These are phyloP conservation scores for Closterium sp. DNA, from an alignment of 139 green algal genomes.

Conservation along the genomic window DNA sequence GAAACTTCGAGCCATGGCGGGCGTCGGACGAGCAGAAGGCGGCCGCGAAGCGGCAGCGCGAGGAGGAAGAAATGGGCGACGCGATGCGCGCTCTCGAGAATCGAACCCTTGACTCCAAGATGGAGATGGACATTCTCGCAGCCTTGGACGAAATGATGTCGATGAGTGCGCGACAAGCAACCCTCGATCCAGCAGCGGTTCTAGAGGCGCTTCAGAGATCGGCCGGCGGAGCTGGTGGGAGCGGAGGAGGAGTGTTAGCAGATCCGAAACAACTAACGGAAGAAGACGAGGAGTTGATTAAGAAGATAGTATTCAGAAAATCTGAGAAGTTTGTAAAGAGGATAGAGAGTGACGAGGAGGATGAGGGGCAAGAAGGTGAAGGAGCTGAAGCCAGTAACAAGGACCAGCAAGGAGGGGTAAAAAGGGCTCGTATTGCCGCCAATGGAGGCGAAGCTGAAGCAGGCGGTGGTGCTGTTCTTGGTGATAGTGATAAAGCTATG, in stretches of 20 bases:
- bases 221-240: background rate
- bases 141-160: slow-evolving; percentile 89
- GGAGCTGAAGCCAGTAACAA: background rate
- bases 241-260: background rate
- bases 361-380: slow-evolving; percentile 4
- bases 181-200: slow-evolving; percentile 8
- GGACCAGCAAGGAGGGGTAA: background rate
- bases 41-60: slow-evolving; percentile 61
- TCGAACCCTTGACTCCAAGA: slow-evolving; percentile 83
- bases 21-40: slow-evolving; percentile 63
- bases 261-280: slow-evolving; percentile 4
- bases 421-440: background rate
- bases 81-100: slow-evolving; percentile 97
- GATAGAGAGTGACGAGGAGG: slow-evolving; percentile 19
- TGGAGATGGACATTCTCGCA: slow-evolving; percentile 95
- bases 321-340: slow-evolving; percentile 10
- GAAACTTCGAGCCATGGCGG: slow-evolving; percentile 95
- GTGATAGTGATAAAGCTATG: background rate
- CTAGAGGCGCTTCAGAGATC: slow-evolving; percentile 11
- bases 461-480: too few relatives aligned
- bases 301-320: slow-evolving; percentile 19
- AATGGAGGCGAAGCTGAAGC: background rate
- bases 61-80: slow-evolving; percentile 92
- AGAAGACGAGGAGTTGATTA: slow-evolving; percentile 23
- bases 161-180: slow-evolving; percentile 34